A percentile compares a stretch with the other conserved stretches of the same genome.
Conservation (phyloP, 257 asterid genomes). For the Anisodus tanguticus region DNA sequence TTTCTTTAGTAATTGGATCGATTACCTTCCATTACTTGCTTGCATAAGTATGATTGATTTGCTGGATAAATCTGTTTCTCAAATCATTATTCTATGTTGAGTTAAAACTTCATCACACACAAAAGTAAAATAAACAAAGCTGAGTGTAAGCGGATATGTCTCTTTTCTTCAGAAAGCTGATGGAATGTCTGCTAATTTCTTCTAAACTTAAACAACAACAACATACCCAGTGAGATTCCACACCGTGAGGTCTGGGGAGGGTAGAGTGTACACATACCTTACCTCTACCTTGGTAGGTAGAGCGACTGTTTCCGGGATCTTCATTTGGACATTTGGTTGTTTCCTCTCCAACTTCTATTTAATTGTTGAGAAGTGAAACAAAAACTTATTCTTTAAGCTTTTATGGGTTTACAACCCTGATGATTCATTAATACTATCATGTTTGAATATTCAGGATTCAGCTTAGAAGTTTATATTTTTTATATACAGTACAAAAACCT, state of each 20-base stretch:
- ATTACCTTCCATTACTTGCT: slow-evolving; percentile 6
- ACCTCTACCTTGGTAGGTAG: no score
- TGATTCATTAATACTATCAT: neutral
- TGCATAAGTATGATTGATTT: neutral
- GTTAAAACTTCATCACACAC: neutral
- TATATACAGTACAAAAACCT: slow-evolving; percentile 69
- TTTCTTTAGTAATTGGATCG: slow-evolving; percentile 13
- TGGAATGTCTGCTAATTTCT: neutral
- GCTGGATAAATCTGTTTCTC: neutral
- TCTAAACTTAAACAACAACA: no score
- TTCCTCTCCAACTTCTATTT: slow-evolving; percentile 5
- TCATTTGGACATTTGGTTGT: neutral
- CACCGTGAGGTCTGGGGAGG: no score
- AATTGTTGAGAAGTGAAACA: neutral
- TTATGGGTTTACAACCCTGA: neutral
- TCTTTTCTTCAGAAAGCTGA: slow-evolving; percentile 18
- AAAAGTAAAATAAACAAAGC: neutral
- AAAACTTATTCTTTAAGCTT: neutral
- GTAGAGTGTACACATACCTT: no score
- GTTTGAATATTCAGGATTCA: neutral
- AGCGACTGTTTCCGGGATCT: no score
- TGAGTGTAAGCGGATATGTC: neutral
- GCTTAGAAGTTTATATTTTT: neutral
- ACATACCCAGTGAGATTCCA: no score
- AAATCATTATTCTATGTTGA: neutral